Conservation (phyloP, 2,329 filamentous ascomycete species). For the Arachnomyces sp. region DNA sequence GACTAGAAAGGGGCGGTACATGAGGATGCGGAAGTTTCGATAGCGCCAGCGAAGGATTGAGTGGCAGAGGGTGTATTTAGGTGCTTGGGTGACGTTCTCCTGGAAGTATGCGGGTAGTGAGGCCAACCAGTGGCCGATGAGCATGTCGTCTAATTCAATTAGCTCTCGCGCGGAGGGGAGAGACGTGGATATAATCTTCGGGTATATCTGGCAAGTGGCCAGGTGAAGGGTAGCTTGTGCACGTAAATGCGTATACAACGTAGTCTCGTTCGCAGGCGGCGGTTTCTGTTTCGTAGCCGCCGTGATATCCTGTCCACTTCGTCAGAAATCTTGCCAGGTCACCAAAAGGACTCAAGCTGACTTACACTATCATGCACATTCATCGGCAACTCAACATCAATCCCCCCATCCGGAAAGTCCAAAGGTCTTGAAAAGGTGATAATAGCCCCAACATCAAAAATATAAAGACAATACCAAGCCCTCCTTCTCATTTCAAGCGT, state of each 20-base stretch:
- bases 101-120: slow-evolving; percentile 35
- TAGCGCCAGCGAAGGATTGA: slow-evolving; percentile 37
- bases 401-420: slow-evolving; percentile 36
- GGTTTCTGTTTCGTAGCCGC: slow-evolving; percentile 30
- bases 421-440: slow-evolving; percentile 45
- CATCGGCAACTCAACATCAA: slow-evolving; percentile 38
- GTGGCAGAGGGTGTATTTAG: slow-evolving; percentile 31
- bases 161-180: slow-evolving; percentile 36
- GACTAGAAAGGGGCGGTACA: slow-evolving; percentile 37
- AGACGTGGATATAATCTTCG: slow-evolving; percentile 37
- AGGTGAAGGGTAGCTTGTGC: slow-evolving; percentile 37
- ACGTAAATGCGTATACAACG: slow-evolving; percentile 37
- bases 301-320: slow-evolving; percentile 25
- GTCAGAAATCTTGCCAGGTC: not conserved
- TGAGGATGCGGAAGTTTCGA: slow-evolving; percentile 37
- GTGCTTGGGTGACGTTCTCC: slow-evolving; percentile 25
- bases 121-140: slow-evolving; percentile 37
- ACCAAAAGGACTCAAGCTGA: not conserved
- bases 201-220: slow-evolving; percentile 38
- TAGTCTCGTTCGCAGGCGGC: slow-evolving; percentile 30
- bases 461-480: slow-evolving; percentile 38
- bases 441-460: slow-evolving; percentile 44
- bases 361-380: slow-evolving; percentile 38
- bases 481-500: slow-evolving; percentile 35
- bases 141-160: slow-evolving; percentile 28